phyloP scores from a whole-genome alignment of 1,139 yeast genomes.

The Lodderomyces orthopsilosis region DNA sequence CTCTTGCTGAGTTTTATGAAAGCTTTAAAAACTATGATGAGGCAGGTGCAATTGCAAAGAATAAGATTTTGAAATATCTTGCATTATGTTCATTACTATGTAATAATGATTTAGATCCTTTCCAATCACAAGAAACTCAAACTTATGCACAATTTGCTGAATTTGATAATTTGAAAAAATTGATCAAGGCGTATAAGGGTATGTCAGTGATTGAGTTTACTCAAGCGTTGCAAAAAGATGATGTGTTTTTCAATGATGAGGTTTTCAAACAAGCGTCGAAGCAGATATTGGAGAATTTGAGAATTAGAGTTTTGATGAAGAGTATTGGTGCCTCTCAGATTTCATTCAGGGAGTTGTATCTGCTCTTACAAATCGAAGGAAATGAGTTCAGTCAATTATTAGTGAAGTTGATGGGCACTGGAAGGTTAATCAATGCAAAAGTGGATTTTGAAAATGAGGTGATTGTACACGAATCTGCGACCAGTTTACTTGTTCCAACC shows the following conservation, averaged over 20 bases:
- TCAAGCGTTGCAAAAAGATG: conserved; percentile 15
- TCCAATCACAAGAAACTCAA: conserved; percentile 58
- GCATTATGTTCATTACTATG: conserved; percentile 64
- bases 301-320: conserved; percentile 28
- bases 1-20: conserved; percentile 67
- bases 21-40: conserved; percentile 77
- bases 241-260: conserved; percentile 28
- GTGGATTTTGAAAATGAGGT: conserved; percentile 44
- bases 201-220: conserved; percentile 24
- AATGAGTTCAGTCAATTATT: conserved; percentile 37
- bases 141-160: conserved; percentile 40
- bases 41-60: conserved; percentile 60
- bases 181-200: conserved; percentile 28
- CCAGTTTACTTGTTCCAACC: conserved; percentile 13
- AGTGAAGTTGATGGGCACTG: conserved; percentile 41
- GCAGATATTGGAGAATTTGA: conserved; percentile 30
- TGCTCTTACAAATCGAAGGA: conserved; percentile 21
- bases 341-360: conserved; percentile 19
- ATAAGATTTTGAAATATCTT: conserved; percentile 60
- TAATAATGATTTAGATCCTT: conserved; percentile 65
- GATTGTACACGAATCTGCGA: conserved; percentile 17
- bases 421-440: conserved; percentile 39
- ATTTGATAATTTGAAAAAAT: conserved; percentile 26
- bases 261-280: conserved; percentile 28
- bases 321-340: conserved; percentile 29